A percentile compares a stretch with the other conserved stretches of the same genome.
Evolutionary conservation across 768 basidiomycete genomes (phyloP).

Genomic region (Phlegmacium glaucopus): DNA sequence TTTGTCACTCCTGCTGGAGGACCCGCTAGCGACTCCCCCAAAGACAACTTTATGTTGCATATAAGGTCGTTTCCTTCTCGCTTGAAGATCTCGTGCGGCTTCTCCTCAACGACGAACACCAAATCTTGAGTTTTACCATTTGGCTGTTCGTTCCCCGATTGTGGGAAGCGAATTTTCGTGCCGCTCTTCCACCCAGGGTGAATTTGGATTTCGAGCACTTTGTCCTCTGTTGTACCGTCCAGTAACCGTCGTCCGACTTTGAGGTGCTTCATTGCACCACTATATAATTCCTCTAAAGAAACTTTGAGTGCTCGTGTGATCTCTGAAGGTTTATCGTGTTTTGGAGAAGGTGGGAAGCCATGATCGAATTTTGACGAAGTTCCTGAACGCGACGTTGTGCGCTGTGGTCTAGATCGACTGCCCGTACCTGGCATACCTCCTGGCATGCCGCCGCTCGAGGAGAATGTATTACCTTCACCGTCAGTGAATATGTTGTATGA

Average conservation of each 20-base stretch:
- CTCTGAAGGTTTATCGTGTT: conserved; percentile 44
- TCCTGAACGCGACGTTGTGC: conserved; percentile 20
- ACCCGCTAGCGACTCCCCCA: conserved; percentile 82
- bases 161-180: conserved; percentile 88
- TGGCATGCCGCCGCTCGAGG: conserved; percentile 38
- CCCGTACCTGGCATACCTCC: conserved; percentile 54
- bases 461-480: not conserved
- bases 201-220: conserved; percentile 76
- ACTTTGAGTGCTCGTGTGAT: conserved; percentile 82
- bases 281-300: conserved; percentile 82
- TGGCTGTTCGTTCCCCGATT: conserved; percentile 77
- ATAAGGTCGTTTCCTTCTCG: conserved; percentile 82
- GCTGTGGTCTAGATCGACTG: conserved; percentile 33
- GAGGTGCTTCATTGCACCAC: conserved; percentile 82
- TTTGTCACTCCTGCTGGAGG: conserved; percentile 28
- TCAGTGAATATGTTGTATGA: conserved; percentile 13
- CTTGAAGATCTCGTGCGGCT: conserved; percentile 73
- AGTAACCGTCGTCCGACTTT: conserved; percentile 76
- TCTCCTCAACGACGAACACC: conserved; percentile 98
- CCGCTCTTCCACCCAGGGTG: conserved; percentile 95
- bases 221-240: conserved; percentile 79
- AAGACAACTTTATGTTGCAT: conserved; percentile 56
- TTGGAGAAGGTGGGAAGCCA: conserved; percentile 25
- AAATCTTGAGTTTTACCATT: conserved; percentile 77
- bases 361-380: conserved; percentile 16